Conservation (phyloP, 306 rosid species). For the Quercus agrifolia region DNA sequence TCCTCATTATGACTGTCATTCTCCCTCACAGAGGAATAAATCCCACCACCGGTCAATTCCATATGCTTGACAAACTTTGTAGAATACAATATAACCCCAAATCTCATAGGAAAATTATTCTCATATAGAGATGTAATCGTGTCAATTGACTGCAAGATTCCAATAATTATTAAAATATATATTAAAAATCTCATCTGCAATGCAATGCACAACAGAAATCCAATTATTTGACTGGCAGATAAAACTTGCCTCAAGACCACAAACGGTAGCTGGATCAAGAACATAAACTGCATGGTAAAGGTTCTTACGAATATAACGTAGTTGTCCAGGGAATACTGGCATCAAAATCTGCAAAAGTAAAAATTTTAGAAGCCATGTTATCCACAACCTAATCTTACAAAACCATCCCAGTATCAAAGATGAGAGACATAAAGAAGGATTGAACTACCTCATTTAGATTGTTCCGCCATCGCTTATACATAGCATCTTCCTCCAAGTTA, state of each 20-base stretch:
- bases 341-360: constrained; percentile 64
- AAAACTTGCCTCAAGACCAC: constrained; percentile 84
- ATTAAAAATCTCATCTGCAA: constrained; percentile 24
- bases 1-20: constrained; percentile 44
- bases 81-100: constrained; percentile 84
- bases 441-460: constrained; percentile 72
- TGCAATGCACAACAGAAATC: constrained; percentile 15
- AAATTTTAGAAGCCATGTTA: neutral
- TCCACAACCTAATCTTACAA: constrained; percentile 2
- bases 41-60: constrained; percentile 34
- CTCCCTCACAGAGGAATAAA: constrained; percentile 31
- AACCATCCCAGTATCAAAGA: neutral
- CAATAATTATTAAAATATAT: constrained; percentile 10
- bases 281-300: constrained; percentile 84
- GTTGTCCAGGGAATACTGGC: constrained; percentile 98
- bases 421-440: constrained; percentile 15
- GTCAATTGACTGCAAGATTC: constrained; percentile 78
- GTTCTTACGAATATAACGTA: constrained; percentile 92
- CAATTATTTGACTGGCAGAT: constrained; percentile 18
- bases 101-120: constrained; percentile 78
- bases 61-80: constrained; percentile 62
- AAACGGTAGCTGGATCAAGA: constrained; percentile 79
- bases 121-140: constrained; percentile 67
- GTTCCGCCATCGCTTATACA: constrained; percentile 81
- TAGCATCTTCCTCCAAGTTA: constrained; percentile 93